Base-by-base conservation (phyloP, 176 grass and related monocot genomes). In the Stipa capillata region DNA sequence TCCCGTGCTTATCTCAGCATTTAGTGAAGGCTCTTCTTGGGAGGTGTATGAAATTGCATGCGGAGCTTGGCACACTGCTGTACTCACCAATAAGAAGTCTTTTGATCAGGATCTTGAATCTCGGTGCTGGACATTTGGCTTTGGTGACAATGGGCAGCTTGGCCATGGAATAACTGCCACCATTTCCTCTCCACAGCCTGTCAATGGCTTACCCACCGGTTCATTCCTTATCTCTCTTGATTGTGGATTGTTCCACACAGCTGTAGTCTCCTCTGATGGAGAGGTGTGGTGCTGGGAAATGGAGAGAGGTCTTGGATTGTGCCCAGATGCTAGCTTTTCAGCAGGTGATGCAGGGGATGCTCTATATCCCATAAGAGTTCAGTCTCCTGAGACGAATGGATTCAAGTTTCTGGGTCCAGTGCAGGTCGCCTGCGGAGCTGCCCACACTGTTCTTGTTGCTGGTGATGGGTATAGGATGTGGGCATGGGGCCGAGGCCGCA, bases 261-360 rank as follows among this genome's bases (percentile, higher is more conserved):
- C 96, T 47, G 90, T 91, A 35, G 90, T 99, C 28, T 95, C 92
- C 40, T 90, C 90, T 8, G 88, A 90, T 75, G 92, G 96, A 15
- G 92, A 99, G 69, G 92, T 95, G 33, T 99, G 96, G 96, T 91
- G 87, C 91, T 99, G 92, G 96, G 96, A 92, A 47, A 99, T 99
- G 96, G 96, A 99, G 74, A 99, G 85, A 44, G 96, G 96, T 48
- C 89, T 99, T 4, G 96, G 96, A 20, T 72, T 99, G 41, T 99
- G 96, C 67, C 92, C 96, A 2, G 90, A 99, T 79, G 96, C 86
- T 82, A 88, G 87, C 77, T 92, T 89, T 73, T 65, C 92, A 27
- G 96, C 92, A 83, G 68, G 78, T 56, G 96, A 95, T 79, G 78
- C 92, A 67, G 96, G 96, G 57, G 92, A 99, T 91, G 92, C 92